phyloP scores from a whole-genome alignment of 305 asterid species.

The Withania somnifera region DNA sequence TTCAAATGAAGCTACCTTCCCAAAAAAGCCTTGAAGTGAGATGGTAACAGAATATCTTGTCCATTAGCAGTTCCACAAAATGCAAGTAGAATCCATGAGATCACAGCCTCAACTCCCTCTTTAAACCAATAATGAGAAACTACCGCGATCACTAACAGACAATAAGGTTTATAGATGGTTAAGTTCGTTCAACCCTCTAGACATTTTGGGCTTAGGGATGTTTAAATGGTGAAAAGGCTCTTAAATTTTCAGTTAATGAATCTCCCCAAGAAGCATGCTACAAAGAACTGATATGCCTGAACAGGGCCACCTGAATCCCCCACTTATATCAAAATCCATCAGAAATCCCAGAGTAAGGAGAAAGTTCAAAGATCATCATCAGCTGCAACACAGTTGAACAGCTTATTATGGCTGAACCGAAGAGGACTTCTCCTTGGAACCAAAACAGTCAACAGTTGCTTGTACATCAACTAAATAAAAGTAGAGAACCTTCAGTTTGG shows the following conservation, averaged over 20 bases:
- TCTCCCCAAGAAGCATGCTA: slow-evolving; percentile 40
- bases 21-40: slow-evolving; percentile 44
- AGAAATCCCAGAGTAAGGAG: slow-evolving; percentile 17
- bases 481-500: slow-evolving; percentile 34
- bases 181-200: slow-evolving; percentile 21
- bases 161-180: slow-evolving; percentile 25
- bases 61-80: slow-evolving; percentile 30
- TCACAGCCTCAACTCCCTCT: slow-evolving; percentile 31
- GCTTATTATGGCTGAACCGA: slow-evolving; percentile 23
- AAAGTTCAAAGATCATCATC: slow-evolving; percentile 5
- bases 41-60: slow-evolving; percentile 33
- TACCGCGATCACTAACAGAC: slow-evolving; percentile 28
- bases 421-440: slow-evolving; percentile 33
- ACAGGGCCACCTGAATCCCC: slow-evolving; percentile 31
- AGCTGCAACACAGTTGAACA: slow-evolving; percentile 21
- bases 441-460: slow-evolving; percentile 23
- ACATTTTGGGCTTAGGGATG: not conserved
- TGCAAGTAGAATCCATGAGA: slow-evolving; percentile 32
- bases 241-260: slow-evolving; percentile 24
- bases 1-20: slow-evolving; percentile 56
- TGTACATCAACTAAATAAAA: slow-evolving; percentile 22
- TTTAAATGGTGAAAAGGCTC: slow-evolving; percentile 24
- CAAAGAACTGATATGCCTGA: slow-evolving; percentile 9
- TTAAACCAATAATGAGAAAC: slow-evolving; percentile 26
- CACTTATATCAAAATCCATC: slow-evolving; percentile 28